Evolutionary conservation across 257 asterid genomes (phyloP), one percentile per base, ranked within the genome.

Genomic region (Scutellaria barbata): DNA sequence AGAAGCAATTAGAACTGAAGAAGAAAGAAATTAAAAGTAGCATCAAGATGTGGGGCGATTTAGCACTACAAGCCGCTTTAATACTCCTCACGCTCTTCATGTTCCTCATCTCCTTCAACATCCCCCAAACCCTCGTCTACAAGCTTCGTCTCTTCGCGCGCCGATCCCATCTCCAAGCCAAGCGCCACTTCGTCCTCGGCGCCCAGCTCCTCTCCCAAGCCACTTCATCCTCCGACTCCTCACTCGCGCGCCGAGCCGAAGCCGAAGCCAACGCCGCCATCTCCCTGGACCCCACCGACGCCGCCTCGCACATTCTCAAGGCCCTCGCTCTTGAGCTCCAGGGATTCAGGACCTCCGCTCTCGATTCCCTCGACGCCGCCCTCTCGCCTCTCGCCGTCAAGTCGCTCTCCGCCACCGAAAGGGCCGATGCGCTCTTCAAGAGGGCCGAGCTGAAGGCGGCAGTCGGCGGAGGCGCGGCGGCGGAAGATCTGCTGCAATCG

Each of bases 171-270:
- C 62, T 77, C 67, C 82, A 87, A 71, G 76, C 96, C 81, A 83
- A 78, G 85, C 95, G 95, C 75, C 95, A 88, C 79, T 88, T 88
- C 77, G 83, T 90, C 40, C 67, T 18, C 60, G 95, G 90, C 75
- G 96, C 97, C 7, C 92, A 87, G 81, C 85, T 89, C 74, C 80
- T 88, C 30, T 68, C 86, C 42, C 83, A 78, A 51, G 91, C 95
- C 71, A 75, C 77, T 68, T 77, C 84, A 51, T 11, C 82, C 41
- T 42, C 85, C 54, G 41, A 57, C 2, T 48, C 63, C 43, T 14
- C 76, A 59, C 66, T 84, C 7, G 89, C 89, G 55, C 66, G 75
- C 12, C 79, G 80, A 9, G 92, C 92, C 55, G 81, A 63, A 16
- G 68, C 77, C 22, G 89, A 85, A 55, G 95, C 96, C 69, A 89